Conservation (phyloP, 345 rosid genomes). For the Alliaria petiolata region DNA sequence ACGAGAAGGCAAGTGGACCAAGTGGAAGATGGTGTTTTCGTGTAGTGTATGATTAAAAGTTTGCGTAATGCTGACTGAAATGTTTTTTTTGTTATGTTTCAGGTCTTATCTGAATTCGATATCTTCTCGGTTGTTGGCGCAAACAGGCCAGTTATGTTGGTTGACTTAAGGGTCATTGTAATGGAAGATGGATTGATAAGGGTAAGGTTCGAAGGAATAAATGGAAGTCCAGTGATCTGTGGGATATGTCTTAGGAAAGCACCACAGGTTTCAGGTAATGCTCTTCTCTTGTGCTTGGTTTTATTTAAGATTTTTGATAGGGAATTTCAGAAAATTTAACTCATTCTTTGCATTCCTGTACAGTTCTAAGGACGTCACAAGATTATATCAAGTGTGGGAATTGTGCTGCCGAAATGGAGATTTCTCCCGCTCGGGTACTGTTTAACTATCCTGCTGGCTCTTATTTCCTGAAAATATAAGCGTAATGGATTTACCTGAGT, state of each 20-base stretch:
- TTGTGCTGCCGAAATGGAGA: constrained; percentile 67
- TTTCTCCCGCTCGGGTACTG: constrained; percentile 69
- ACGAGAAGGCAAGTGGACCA: constrained; percentile 64
- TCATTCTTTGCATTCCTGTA: constrained; percentile 18
- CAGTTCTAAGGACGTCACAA: constrained; percentile 45
- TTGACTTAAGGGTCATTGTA: constrained; percentile 60
- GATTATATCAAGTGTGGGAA: constrained; percentile 70
- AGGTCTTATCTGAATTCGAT: constrained; percentile 86
- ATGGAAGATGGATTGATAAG: constrained; percentile 58
- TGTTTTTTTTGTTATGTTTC: constrained; percentile 26
- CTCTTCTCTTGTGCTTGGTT: constrained; percentile 6
- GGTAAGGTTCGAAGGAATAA: constrained; percentile 67
- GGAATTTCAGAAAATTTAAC: not conserved
- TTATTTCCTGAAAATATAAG: not conserved
- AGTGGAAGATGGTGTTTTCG: not conserved
- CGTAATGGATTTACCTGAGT: not conserved
- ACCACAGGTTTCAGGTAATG: constrained; percentile 48
- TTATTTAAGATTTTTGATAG: not conserved
- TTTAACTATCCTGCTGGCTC: constrained; percentile 5
- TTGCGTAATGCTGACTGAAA: constrained; percentile 2
- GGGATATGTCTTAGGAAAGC: constrained; percentile 87
- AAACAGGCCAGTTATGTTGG: constrained; percentile 73
- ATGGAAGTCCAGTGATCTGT: constrained; percentile 72
- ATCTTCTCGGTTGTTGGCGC: constrained; percentile 79
- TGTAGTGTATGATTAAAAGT: not conserved